Base-by-base conservation (phyloP, 495 filamentous ascomycete species). In the Daldinia bambusicola region DNA sequence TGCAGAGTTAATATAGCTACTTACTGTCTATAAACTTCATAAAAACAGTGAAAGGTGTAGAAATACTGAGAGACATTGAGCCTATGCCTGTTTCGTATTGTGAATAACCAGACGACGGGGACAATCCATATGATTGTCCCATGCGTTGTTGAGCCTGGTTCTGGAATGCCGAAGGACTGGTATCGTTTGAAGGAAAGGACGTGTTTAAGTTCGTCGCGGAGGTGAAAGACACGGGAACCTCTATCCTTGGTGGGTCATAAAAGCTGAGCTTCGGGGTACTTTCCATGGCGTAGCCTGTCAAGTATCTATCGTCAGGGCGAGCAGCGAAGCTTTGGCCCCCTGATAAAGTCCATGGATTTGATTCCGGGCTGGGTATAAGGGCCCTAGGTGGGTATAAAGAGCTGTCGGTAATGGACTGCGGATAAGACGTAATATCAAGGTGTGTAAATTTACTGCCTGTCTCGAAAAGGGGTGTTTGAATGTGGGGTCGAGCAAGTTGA, bases 1-100 rank as follows among this genome's bases (percentile, higher is more conserved):
- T 1, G 9, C 6, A 4, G 12, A 38, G 2, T 1, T 18, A 9
- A 36, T 13, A 26, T 26, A 26, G 26, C 30, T 9, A 61, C 69
- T 2, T 57, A 72, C 66, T 31, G 13, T 69, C 43, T 53, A 73
- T 50, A 26, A 73, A 73, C n/a, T 37, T 48, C 20, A 40, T 62
- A 22, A 73, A 65, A n/a, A 53, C 16, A 8, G 34, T 14, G 32
- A 66, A 66, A 6, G 70, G 40, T 0, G 26, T 22, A 2, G 65
- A 48, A 5, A 51, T 61, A 7, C 50, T 30, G 18, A 66, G 13
- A 0, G 57, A 37, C 3, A 16, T 12, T 13, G 22, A 13, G 32
- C 18, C 18, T n/a, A 38, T 31, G 30, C 55, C 51, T 9, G 16
- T 14, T 6, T 34, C 61, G 10, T 14, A n/a, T 12, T 40, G 50